Evolutionary conservation across 768 basidiomycete genomes (phyloP).

Genomic region (Boletus bicolor): DNA sequence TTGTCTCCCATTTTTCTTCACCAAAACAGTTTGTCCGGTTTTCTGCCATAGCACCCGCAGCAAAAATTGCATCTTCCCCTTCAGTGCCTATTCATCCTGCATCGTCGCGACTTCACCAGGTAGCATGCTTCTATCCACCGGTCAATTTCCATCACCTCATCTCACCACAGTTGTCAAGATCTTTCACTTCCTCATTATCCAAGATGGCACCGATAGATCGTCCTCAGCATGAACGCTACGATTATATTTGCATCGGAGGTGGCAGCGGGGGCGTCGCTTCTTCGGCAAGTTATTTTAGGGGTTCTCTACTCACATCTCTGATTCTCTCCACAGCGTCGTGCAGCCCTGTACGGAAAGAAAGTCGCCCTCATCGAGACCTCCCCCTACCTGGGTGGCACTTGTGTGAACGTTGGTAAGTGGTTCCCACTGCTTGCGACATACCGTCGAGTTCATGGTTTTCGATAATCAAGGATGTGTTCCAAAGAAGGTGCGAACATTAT

Average conservation of each 20-base stretch:
- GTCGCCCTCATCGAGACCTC: slow-evolving; percentile 84
- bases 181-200: slow-evolving; percentile 37
- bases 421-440: neutral
- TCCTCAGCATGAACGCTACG: slow-evolving; percentile 66
- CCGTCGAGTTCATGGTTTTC: slow-evolving; percentile 2
- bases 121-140: slow-evolving; percentile 7
- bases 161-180: slow-evolving; percentile 42
- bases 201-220: slow-evolving; percentile 72
- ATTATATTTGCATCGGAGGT: slow-evolving; percentile 87
- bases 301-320: neutral
- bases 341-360: slow-evolving; percentile 88
- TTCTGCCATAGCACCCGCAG: neutral
- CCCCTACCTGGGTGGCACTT: slow-evolving; percentile 83
- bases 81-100: slow-evolving; percentile 5
- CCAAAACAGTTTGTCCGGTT: slow-evolving; percentile 9
- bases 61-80: slow-evolving; percentile 15
- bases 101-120: slow-evolving; percentile 26
- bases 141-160: slow-evolving; percentile 1
- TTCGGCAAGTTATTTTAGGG: slow-evolving; percentile 53
- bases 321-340: slow-evolving; percentile 64
- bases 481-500: slow-evolving; percentile 65
- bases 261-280: slow-evolving; percentile 92
- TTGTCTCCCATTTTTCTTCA: slow-evolving; percentile 3
- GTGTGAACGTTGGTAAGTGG: slow-evolving; percentile 91
- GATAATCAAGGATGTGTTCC: slow-evolving; percentile 80